Conservation (phyloP, 345 rosid species). For the Salix koriyanagi region DNA sequence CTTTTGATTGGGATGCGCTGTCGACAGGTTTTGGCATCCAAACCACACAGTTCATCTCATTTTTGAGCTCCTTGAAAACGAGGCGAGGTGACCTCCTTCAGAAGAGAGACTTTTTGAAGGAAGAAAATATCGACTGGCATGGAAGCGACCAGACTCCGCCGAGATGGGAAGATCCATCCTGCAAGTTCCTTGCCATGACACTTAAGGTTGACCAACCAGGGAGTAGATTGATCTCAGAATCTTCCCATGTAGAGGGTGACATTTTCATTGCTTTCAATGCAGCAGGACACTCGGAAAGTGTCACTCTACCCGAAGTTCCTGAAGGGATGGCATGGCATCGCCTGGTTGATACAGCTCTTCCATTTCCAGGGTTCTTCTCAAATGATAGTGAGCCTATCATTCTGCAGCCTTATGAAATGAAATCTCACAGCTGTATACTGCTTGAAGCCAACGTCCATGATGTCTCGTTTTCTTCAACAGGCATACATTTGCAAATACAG, state of each 20-base stretch:
- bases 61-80: constrained; percentile 53
- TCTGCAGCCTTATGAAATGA: constrained; percentile 61
- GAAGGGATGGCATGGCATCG: constrained; percentile 62
- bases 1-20: constrained; percentile 64
- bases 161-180: constrained; percentile 64
- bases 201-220: constrained; percentile 50
- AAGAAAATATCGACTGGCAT: constrained; percentile 73
- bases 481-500: constrained; percentile 12
- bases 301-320: constrained; percentile 50
- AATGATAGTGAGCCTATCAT: constrained; percentile 45
- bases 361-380: constrained; percentile 78
- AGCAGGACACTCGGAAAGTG: constrained; percentile 36
- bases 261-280: constrained; percentile 69
- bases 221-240: constrained; percentile 23
- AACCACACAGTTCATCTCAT: constrained; percentile 65
- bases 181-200: constrained; percentile 67
- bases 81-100: constrained; percentile 72
- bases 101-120: constrained; percentile 50
- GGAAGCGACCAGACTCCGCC: constrained; percentile 68
- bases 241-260: constrained; percentile 39
- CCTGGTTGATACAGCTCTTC: constrained; percentile 77
- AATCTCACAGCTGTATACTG: constrained; percentile 70
- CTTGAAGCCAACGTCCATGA: constrained; percentile 54
- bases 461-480: background rate
- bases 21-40: constrained; percentile 64